A percentile compares a stretch with the other conserved stretches of the same genome.
phyloP scores from a whole-genome alignment of 2,329 filamentous ascomycete species.

The Hypoxylon sp. region DNA sequence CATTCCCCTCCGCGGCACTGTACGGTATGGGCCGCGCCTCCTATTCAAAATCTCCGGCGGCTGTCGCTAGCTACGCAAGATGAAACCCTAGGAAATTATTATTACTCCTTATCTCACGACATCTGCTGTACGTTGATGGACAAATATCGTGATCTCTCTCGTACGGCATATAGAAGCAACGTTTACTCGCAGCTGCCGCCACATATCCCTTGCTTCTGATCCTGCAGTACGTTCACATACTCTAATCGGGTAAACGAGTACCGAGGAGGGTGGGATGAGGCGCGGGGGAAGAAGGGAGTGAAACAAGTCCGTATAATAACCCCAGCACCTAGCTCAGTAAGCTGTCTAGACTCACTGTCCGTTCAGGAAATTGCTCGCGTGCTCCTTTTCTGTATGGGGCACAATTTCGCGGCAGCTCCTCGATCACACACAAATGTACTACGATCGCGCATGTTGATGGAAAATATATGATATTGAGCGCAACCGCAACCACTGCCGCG shows the following conservation, averaged over 20 bases:
- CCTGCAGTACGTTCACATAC: background rate
- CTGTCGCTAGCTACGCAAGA: slow-evolving; percentile 10
- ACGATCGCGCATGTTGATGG: slow-evolving; percentile 4
- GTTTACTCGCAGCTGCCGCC: slow-evolving; percentile 3
- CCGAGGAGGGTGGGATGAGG: slow-evolving; percentile 19
- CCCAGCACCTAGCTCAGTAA: slow-evolving; percentile 23
- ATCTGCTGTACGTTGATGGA: slow-evolving; percentile 6
- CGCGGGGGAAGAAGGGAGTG: slow-evolving; percentile 8
- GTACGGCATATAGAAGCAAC: background rate
- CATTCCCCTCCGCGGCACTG: background rate
- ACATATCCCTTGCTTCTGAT: slow-evolving; percentile 2
- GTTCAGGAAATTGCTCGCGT: slow-evolving; percentile 42
- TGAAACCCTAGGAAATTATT: slow-evolving; percentile 11
- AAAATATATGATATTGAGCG: background rate
- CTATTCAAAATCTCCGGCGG: slow-evolving; percentile 9
- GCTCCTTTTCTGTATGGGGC: slow-evolving; percentile 21
- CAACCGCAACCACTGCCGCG: slow-evolving; percentile 9
- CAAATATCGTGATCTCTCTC: background rate
- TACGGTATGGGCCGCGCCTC: background rate
- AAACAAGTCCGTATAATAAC: slow-evolving; percentile 21
- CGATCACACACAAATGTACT: slow-evolving; percentile 14
- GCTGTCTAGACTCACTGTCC: slow-evolving; percentile 12
- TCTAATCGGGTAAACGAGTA: slow-evolving; percentile 19
- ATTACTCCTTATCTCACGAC: slow-evolving; percentile 22
- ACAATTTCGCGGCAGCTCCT: slow-evolving; percentile 23